Conservation (phyloP, 1,284 basidiomycete species). For the Rugosomyces carneus region DNA sequence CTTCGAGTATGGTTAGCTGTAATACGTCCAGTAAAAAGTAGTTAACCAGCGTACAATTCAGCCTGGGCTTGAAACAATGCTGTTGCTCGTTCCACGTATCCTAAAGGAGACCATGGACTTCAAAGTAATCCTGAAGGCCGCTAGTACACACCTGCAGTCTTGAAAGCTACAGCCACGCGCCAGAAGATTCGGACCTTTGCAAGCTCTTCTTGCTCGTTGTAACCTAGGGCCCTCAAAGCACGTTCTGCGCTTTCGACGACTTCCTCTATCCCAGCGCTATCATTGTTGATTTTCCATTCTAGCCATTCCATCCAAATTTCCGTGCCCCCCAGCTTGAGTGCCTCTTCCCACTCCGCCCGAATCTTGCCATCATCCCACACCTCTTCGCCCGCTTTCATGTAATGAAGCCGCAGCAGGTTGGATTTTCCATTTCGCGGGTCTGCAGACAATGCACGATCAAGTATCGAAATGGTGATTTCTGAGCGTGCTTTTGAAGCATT, state of each 20-base stretch:
- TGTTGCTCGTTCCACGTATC: constrained; percentile 58
- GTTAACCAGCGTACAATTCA: constrained; percentile 50
- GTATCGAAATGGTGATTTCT: constrained; percentile 64
- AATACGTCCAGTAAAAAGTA: constrained; percentile 6
- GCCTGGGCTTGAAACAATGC: constrained; percentile 75
- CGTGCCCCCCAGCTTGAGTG: constrained; percentile 43
- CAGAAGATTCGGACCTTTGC: constrained; percentile 63
- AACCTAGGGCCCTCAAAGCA: constrained; percentile 33
- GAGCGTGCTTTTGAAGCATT: constrained; percentile 58
- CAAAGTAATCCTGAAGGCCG: not conserved
- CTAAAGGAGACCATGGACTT: constrained; percentile 25
- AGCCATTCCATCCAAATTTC: constrained; percentile 71
- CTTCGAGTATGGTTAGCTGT: constrained; percentile 28
- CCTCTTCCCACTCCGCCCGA: constrained; percentile 65
- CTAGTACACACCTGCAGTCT: constrained; percentile 62
- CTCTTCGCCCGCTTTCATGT: constrained; percentile 65
- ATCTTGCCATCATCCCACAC: constrained; percentile 57
- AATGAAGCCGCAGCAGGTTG: constrained; percentile 48
- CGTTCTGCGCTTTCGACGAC: constrained; percentile 44
- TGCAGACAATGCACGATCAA: constrained; percentile 56
- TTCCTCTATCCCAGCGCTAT: constrained; percentile 40
- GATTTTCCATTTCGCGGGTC: constrained; percentile 47
- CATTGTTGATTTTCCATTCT: constrained; percentile 58
- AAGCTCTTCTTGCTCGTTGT: constrained; percentile 41
- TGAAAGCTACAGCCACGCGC: constrained; percentile 62